These are phyloP conservation scores for Coleophoma cylindrospora DNA, from an alignment of 2,329 filamentous ascomycete species.

Conservation along the genomic window DNA sequence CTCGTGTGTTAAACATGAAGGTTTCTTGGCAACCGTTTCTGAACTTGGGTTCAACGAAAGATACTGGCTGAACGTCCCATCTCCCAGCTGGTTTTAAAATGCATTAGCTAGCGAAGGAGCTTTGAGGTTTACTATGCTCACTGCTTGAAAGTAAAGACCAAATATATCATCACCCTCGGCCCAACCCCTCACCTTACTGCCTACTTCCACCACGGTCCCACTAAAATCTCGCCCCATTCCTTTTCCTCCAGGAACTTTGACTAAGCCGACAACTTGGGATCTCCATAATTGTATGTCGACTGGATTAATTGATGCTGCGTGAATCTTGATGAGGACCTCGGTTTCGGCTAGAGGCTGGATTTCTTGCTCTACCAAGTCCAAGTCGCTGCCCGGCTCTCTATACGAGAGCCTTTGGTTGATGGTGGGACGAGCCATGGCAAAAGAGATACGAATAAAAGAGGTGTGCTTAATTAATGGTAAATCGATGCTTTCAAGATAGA, in stretches of 20 bases:
- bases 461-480: neutral
- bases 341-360: slow-evolving; percentile 14
- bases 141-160: slow-evolving; percentile 22
- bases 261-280: slow-evolving; percentile 12
- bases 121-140: slow-evolving; percentile 4
- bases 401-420: slow-evolving; percentile 7
- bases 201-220: slow-evolving; percentile 28
- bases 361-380: slow-evolving; percentile 15
- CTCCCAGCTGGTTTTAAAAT: slow-evolving; percentile 14
- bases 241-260: slow-evolving; percentile 20
- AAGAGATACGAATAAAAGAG: neutral
- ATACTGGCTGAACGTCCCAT: slow-evolving; percentile 24
- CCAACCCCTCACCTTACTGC: slow-evolving; percentile 24
- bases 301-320: slow-evolving; percentile 24
- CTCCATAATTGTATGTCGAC: slow-evolving; percentile 24
- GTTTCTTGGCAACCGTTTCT: slow-evolving; percentile 28
- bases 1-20: slow-evolving; percentile 32
- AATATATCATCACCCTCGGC: slow-evolving; percentile 31
- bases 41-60: slow-evolving; percentile 18
- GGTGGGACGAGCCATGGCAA: slow-evolving; percentile 10
- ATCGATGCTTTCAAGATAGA: no score
- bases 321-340: slow-evolving; percentile 21
- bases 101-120: no score
- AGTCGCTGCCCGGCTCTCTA: slow-evolving; percentile 2
- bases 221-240: slow-evolving; percentile 25